A percentile compares a stretch with the other conserved stretches of the same genome.
Evolutionary conservation across 169 alveolate genomes (phyloP).

Genomic region (Cryptosporidium felis): DNA sequence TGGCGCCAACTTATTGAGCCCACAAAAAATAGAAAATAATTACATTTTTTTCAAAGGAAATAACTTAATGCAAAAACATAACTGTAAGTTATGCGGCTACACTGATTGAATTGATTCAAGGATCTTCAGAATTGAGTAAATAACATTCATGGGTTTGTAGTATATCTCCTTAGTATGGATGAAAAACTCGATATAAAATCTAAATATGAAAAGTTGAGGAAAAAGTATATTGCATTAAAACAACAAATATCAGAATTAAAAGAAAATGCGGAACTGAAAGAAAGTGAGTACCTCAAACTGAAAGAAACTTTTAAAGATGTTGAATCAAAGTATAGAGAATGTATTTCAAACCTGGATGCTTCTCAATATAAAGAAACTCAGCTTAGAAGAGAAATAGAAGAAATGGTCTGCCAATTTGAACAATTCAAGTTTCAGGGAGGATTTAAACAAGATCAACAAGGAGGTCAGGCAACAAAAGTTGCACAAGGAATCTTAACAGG

Average conservation of each 20-base stretch:
- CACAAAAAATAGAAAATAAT: background rate
- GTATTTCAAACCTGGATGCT: constrained; percentile 13
- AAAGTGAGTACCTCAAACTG: background rate
- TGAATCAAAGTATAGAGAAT: background rate
- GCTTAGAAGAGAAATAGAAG: constrained; percentile 42
- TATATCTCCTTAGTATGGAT: constrained; percentile 24
- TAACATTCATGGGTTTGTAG: too few species aligned
- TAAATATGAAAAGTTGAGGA: constrained; percentile 50
- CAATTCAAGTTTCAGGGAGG: constrained; percentile 4
- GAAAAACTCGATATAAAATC: constrained; percentile 51
- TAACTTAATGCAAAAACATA: too few species aligned
- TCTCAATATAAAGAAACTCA: constrained; percentile 55
- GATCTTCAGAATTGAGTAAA: too few species aligned
- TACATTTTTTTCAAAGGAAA: background rate
- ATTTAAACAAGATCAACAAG: background rate
- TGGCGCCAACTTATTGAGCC: background rate
- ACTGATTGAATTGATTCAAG: too few species aligned
- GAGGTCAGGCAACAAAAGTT: background rate
- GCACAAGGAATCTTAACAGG: constrained; percentile 51
- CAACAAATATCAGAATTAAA: constrained; percentile 33
- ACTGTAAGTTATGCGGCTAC: too few species aligned
- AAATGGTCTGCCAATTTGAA: constrained; percentile 20
- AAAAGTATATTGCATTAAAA: constrained; percentile 16
- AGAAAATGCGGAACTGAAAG: background rate
- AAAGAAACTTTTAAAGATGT: background rate